These are phyloP conservation scores for Irpex sp. DNA, from an alignment of 1,284 basidiomycete species.

Conservation along the genomic window DNA sequence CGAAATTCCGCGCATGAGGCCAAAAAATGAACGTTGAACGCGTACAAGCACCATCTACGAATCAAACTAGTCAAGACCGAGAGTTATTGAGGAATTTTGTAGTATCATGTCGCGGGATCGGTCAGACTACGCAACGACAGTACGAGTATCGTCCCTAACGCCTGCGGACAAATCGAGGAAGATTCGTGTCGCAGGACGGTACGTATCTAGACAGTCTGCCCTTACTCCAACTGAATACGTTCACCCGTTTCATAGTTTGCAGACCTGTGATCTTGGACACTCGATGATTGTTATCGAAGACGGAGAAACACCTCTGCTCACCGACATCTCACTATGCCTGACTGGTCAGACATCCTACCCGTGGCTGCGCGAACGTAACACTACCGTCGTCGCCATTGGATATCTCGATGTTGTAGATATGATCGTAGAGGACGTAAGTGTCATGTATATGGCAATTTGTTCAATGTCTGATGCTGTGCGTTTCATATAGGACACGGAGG, in stretches of 20 bases:
- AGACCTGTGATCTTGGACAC: slow-evolving; percentile 46
- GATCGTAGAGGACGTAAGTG: slow-evolving; percentile 16
- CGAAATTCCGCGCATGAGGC: too few species aligned
- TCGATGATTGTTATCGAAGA: slow-evolving; percentile 45
- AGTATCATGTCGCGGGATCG: neutral
- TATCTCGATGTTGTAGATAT: slow-evolving; percentile 48
- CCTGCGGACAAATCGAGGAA: neutral
- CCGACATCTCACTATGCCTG: slow-evolving; percentile 51
- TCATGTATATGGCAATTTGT: neutral
- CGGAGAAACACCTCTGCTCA: slow-evolving; percentile 42
- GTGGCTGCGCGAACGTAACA: slow-evolving; percentile 52
- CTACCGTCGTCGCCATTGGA: slow-evolving; percentile 49
- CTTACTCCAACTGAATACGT: neutral
- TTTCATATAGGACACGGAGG: slow-evolving; percentile 27
- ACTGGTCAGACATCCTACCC: slow-evolving; percentile 26
- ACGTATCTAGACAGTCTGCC: neutral
- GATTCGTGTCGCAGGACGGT: neutral
- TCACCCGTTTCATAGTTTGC: slow-evolving; percentile 34
- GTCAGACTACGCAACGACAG: neutral
- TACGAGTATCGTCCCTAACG: neutral
- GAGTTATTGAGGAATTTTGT: neutral
- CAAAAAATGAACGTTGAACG: too few species aligned
- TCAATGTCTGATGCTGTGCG: slow-evolving; percentile 6
- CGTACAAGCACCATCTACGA: too few species aligned
- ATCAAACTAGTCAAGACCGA: too few species aligned